Evolutionary conservation across 768 basidiomycete species (phyloP).

Genomic region (Ramaria sp.): DNA sequence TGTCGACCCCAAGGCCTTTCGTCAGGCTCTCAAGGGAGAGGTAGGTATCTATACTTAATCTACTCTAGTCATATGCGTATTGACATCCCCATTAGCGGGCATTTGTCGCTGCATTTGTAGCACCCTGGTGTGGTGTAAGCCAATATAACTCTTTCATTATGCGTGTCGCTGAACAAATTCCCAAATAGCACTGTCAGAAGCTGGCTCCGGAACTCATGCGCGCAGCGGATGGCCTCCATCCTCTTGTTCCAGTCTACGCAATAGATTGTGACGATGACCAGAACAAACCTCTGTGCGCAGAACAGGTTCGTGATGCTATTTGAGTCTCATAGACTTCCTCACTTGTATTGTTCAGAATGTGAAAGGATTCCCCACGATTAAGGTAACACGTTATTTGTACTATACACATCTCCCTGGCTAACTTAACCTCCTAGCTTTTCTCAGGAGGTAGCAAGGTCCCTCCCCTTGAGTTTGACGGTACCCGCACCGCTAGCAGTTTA

Average conservation of each 20-base stretch:
- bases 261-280: slow-evolving; percentile 82
- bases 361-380: slow-evolving; percentile 90
- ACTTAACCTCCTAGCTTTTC: slow-evolving; percentile 45
- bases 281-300: slow-evolving; percentile 76
- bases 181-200: slow-evolving; percentile 64
- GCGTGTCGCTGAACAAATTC: not conserved
- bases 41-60: slow-evolving; percentile 31
- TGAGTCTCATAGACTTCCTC: not conserved
- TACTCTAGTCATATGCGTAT: not conserved
- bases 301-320: slow-evolving; percentile 38
- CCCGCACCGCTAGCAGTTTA: slow-evolving; percentile 59
- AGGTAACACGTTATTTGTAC: slow-evolving; percentile 32
- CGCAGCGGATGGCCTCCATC: slow-evolving; percentile 67
- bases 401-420: not conserved
- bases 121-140: slow-evolving; percentile 88
- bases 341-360: slow-evolving; percentile 37
- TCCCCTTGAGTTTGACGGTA: slow-evolving; percentile 53
- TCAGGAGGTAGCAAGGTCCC: slow-evolving; percentile 59
- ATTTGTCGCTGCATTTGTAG: slow-evolving; percentile 79
- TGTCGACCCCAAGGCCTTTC: slow-evolving; percentile 61
- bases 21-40: slow-evolving; percentile 60
- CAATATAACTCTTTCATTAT: not conserved
- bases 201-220: slow-evolving; percentile 81
- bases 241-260: slow-evolving; percentile 81
- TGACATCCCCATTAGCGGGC: slow-evolving; percentile 34